Evolutionary conservation across 495 filamentous ascomycete species (phyloP), one percentile per base, ranked within the genome.

Genomic region (Trichoderma erinaceum): DNA sequence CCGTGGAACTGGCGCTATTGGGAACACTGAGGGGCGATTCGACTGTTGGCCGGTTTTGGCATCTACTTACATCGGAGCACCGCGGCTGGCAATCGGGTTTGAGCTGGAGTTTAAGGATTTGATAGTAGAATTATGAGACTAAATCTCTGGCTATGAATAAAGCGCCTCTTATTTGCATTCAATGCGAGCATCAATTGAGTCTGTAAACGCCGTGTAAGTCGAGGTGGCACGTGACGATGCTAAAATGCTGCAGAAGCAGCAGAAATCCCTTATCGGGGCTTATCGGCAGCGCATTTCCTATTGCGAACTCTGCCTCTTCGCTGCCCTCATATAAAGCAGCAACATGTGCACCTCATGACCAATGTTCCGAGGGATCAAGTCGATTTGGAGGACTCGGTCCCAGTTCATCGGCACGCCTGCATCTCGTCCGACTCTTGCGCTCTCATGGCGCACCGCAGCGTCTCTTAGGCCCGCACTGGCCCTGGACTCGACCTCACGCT

Each of bases 281-380:
- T 65, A 65, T 65, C 63, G 63, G 21, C 35, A 41, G 63, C 35
- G 35, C 32, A 41, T 12, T n/a, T 65, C 32, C 63, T 12, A 27
- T 32, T 29, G 12, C 23, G 15, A 21, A 27, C n/a, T 61, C 27
- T 61, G 50, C 25, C 56, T 61, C 23, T 25, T 11, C 13, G 18
- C 56, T 61, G 56, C 52, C 25, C 6, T 32, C 23, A 27, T 32
- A 32, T 61, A 32, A 61, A 27, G 56, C 56, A 61, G n/a, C 50
- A 69, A 27, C 44, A 79, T 79, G 76, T 67, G 52, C 66, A 61
- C 52, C 27, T 71, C 69, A 73, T 80, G 80, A 77, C 74, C 68
- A 69, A 81, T 81, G 79, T 80, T 78, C 76, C 74, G 75, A 75
- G 79, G 76, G 70, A 70, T 78, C 74, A 69, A 35, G 41, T 71